These are phyloP conservation scores for Alternaria conjuncta DNA, from an alignment of 2,329 filamentous ascomycete genomes.

Conservation along the genomic window DNA sequence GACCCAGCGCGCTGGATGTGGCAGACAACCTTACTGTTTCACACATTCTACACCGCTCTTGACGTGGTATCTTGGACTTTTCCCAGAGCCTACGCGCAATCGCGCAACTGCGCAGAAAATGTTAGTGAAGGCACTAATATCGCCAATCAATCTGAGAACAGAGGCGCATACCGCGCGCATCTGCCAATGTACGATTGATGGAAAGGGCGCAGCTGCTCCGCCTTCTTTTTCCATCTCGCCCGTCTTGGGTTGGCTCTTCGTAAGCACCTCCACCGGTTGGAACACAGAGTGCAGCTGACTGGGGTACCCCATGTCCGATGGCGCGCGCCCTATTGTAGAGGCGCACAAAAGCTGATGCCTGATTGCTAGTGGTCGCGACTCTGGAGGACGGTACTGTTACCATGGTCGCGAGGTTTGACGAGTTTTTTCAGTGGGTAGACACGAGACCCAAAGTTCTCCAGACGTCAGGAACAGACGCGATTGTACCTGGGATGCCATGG, in stretches of 20 bases:
- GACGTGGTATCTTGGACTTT: not conserved
- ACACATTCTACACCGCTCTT: constrained; percentile 8
- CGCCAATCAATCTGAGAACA: not conserved
- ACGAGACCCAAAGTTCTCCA: not conserved
- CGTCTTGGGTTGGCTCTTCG: constrained; percentile 29
- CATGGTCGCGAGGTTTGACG: not conserved
- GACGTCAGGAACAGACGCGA: not conserved
- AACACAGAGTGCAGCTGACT: constrained; percentile 23
- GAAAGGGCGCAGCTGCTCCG: constrained; percentile 38
- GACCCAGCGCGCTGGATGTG: constrained; percentile 8
- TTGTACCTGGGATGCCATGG: not conserved
- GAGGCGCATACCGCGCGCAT: constrained; percentile 8
- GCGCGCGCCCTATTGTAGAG: constrained; percentile 35
- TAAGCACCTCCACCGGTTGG: constrained; percentile 35
- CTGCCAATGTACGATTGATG: constrained; percentile 13
- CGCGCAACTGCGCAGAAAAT: not conserved
- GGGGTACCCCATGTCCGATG: constrained; percentile 24
- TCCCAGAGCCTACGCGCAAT: not conserved
- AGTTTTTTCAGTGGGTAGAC: not conserved
- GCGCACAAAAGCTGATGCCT: constrained; percentile 30
- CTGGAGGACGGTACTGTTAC: not conserved
- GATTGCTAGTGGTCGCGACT: not conserved
- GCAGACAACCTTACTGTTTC: constrained; percentile 7
- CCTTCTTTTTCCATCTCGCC: constrained; percentile 33
- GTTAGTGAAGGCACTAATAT: not conserved